These are phyloP conservation scores for Penstemon newberryi DNA, from an alignment of 257 asterid species.

Conservation along the genomic window DNA sequence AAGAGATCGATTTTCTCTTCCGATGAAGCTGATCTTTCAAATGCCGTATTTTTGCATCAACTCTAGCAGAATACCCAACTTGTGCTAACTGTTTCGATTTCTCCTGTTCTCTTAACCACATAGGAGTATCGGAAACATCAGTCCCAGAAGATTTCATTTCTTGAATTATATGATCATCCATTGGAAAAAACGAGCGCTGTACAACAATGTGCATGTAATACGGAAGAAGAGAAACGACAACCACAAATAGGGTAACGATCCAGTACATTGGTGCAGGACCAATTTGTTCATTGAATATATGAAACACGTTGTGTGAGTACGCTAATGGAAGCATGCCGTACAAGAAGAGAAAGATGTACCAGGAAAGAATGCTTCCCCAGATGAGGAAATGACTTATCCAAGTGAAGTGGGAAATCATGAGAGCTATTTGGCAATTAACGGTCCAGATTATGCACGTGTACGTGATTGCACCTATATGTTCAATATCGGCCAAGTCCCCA, in stretches of 20 bases:
- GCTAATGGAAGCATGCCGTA: slow-evolving; percentile 40
- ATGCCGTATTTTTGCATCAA: slow-evolving; percentile 61
- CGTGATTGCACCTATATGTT: slow-evolving; percentile 49
- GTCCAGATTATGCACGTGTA: slow-evolving; percentile 70
- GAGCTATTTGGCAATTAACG: slow-evolving; percentile 63
- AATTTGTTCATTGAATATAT: slow-evolving; percentile 38
- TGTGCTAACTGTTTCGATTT: slow-evolving; percentile 52
- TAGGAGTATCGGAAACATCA: slow-evolving; percentile 39
- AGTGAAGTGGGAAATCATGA: slow-evolving; percentile 56
- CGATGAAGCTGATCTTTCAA: slow-evolving; percentile 42
- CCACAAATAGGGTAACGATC: slow-evolving; percentile 42
- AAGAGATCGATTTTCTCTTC: slow-evolving; percentile 44
- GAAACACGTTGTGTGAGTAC: slow-evolving; percentile 31
- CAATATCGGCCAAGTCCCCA: slow-evolving; percentile 48
- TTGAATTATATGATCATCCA: slow-evolving; percentile 55
- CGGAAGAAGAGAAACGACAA: slow-evolving; percentile 46
- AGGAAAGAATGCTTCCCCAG: slow-evolving; percentile 62
- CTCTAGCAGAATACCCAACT: slow-evolving; percentile 63
- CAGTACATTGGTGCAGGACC: slow-evolving; percentile 51
- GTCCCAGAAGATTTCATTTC: slow-evolving; percentile 47
- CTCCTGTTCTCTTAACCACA: slow-evolving; percentile 65
- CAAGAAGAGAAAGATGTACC: slow-evolving; percentile 51
- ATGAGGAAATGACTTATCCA: slow-evolving; percentile 50
- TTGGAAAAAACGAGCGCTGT: slow-evolving; percentile 50
- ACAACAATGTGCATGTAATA: slow-evolving; percentile 35